Evolutionary conservation across 1,284 basidiomycete genomes (phyloP).

Genomic region (Bondarzewia mesenterica): DNA sequence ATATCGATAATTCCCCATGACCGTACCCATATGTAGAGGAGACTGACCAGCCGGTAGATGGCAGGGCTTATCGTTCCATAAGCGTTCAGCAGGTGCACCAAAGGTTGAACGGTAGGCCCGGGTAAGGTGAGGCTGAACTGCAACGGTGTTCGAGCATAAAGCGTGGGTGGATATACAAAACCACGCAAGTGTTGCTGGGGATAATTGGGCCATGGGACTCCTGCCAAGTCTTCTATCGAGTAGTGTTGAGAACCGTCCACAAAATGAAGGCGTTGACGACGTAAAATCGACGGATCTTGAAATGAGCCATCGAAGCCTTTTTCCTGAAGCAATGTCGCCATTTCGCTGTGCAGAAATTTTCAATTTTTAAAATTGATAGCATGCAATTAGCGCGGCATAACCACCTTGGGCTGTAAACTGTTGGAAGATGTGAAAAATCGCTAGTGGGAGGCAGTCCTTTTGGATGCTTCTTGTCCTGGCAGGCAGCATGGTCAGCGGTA

Average conservation of each 20-base stretch:
- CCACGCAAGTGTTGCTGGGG: conserved; percentile 2
- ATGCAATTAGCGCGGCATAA: too few relatives aligned
- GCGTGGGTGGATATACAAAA: conserved; percentile 8
- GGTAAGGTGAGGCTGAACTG: conserved; percentile 10
- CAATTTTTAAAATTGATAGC: too few relatives aligned
- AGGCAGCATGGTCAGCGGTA: neutral
- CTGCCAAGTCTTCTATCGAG: neutral
- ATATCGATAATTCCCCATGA: conserved; percentile 11
- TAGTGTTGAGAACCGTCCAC: neutral
- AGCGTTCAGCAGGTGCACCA: conserved; percentile 3
- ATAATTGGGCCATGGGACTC: conserved; percentile 10
- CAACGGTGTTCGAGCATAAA: conserved; percentile 6
- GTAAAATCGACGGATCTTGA: conserved; percentile 5
- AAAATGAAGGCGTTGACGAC: neutral
- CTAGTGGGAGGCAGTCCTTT: conserved; percentile 4
- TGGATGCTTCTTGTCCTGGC: conserved; percentile 6
- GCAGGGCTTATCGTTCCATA: conserved; percentile 4
- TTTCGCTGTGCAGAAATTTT: conserved; percentile 5
- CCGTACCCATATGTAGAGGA: conserved; percentile 11
- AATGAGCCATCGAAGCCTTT: conserved; percentile 9
- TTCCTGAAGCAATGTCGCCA: conserved; percentile 7
- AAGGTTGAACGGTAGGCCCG: conserved; percentile 5
- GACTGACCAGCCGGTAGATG: conserved; percentile 1
- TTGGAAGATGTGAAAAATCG: conserved; percentile 1
- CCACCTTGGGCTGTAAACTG: conserved; percentile 11